Evolutionary conservation across 2,329 filamentous ascomycete genomes (phyloP).

Genomic region (Hortaea werneckii): DNA sequence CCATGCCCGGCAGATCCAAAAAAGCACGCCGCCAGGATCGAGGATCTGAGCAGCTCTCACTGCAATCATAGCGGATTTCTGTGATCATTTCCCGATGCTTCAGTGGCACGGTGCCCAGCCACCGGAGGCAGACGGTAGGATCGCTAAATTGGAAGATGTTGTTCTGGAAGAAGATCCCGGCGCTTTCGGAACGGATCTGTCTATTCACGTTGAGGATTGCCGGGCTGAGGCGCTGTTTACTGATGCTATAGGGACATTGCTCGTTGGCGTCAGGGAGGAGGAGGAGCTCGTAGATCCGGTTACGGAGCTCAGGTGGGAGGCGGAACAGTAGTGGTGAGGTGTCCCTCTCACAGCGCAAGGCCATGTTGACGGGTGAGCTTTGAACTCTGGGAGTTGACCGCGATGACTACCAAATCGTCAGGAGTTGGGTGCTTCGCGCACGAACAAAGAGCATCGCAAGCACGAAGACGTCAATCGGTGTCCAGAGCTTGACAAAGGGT

Average conservation of each 20-base stretch:
- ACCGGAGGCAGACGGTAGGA: slow-evolving; percentile 1
- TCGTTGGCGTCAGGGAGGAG: not conserved
- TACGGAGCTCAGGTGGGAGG: slow-evolving; percentile 3
- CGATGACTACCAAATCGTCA: too few relatives aligned
- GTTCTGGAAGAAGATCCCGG: slow-evolving; percentile 2
- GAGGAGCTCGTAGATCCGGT: slow-evolving; percentile 1
- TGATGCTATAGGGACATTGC: not conserved
- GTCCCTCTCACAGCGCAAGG: too few relatives aligned
- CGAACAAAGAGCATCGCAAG: too few relatives aligned
- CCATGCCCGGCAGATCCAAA: slow-evolving; percentile 2
- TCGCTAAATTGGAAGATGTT: slow-evolving; percentile 2
- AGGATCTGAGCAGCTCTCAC: not conserved
- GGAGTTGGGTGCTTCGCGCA: too few relatives aligned
- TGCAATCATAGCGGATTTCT: slow-evolving; percentile 3
- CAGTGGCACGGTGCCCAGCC: not conserved
- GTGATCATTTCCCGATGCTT: not conserved
- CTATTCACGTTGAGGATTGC: slow-evolving; percentile 1
- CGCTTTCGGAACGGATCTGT: slow-evolving; percentile 1
- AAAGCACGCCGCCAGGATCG: slow-evolving; percentile 1
- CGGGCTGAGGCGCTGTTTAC: not conserved
- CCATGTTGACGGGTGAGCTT: too few relatives aligned
- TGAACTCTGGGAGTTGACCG: too few relatives aligned
- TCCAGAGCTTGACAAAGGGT: too few relatives aligned
- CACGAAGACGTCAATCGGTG: too few relatives aligned
- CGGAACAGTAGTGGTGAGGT: not conserved